Percentiles rank a stretch among this genome's conserved stretches.
phyloP scores from a whole-genome alignment of 1,139 yeast species.

The Geotrichum fermentans region DNA sequence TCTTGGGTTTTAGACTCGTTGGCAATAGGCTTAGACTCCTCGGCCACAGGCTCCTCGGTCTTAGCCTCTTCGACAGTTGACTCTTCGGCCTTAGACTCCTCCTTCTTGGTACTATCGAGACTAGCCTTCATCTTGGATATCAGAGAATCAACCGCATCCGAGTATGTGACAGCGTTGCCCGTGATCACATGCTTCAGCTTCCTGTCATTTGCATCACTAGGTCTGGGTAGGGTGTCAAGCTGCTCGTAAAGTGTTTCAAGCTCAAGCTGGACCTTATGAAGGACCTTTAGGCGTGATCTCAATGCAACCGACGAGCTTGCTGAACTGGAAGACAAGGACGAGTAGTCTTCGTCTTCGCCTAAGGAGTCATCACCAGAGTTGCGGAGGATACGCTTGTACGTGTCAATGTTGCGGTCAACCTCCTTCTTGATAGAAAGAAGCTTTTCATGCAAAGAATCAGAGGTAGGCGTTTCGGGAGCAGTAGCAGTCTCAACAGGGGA shows the following conservation, averaged over 20 bases:
- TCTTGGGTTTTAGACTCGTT: background rate
- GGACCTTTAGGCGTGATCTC: slow-evolving; percentile 13
- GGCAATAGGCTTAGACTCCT: background rate
- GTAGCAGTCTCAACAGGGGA: background rate
- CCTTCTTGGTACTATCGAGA: background rate
- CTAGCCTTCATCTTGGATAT: background rate
- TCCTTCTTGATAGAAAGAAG: background rate
- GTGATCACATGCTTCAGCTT: slow-evolving; percentile 15
- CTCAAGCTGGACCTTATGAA: slow-evolving; percentile 15
- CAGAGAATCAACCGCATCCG: slow-evolving; percentile 15
- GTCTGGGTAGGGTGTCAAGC: slow-evolving; percentile 4
- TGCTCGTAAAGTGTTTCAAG: slow-evolving; percentile 13
- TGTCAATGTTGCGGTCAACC: slow-evolving; percentile 8
- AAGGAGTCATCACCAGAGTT: background rate
- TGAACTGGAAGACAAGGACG: slow-evolving; percentile 6
- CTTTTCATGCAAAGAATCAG: background rate
- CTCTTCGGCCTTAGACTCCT: background rate
- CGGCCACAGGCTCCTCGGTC: background rate
- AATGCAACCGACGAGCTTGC: background rate
- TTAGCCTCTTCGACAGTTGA: background rate
- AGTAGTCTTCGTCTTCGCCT: slow-evolving; percentile 2
- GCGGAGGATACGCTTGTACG: slow-evolving; percentile 4
- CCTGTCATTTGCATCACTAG: slow-evolving; percentile 1
- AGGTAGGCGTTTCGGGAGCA: background rate
- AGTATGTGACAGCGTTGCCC: slow-evolving; percentile 17